Percentiles rank a stretch among this genome's conserved stretches.
Evolutionary conservation across 805 yeast genomes (phyloP).

Genomic region (Hyphopichia homilentoma): DNA sequence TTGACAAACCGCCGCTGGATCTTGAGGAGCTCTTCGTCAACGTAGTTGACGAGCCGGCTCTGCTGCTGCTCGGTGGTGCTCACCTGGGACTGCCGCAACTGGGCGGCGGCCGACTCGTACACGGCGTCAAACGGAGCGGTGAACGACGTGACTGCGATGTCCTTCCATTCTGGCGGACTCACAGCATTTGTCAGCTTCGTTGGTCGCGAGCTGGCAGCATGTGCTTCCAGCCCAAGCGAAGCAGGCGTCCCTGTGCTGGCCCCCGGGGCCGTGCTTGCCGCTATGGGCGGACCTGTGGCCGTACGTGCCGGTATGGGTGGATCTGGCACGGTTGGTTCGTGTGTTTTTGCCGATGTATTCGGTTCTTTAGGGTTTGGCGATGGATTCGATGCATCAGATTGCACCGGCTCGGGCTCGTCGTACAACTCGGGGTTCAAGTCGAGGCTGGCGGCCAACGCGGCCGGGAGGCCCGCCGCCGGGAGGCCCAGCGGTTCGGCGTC

Average conservation of each 20-base stretch:
- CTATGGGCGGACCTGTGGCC: too few relatives aligned
- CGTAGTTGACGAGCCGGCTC: slow-evolving; percentile 31
- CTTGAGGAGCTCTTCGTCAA: slow-evolving; percentile 32
- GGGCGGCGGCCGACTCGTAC: slow-evolving; percentile 9
- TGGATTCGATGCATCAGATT: too few relatives aligned
- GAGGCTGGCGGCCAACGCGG: slow-evolving; percentile 20
- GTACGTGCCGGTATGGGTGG: too few relatives aligned
- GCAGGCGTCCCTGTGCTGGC: too few relatives aligned
- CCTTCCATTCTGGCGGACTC: too few relatives aligned
- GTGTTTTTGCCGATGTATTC: too few relatives aligned
- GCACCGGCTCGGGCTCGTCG: slow-evolving; percentile 22
- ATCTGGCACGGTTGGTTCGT: too few relatives aligned
- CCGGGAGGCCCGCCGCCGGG: slow-evolving; percentile 25
- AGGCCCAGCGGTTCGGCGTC: slow-evolving; percentile 28
- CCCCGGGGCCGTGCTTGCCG: too few relatives aligned
- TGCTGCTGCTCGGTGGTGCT: slow-evolving; percentile 25
- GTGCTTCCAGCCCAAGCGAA: too few relatives aligned
- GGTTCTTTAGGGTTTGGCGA: slow-evolving; percentile 3
- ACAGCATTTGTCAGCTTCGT: too few relatives aligned
- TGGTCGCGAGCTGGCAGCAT: too few relatives aligned
- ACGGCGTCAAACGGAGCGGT: slow-evolving; percentile 30
- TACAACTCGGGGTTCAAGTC: slow-evolving; percentile 40
- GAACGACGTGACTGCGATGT: slow-evolving; percentile 8
- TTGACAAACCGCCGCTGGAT: slow-evolving; percentile 34
- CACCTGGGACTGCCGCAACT: background rate